A percentile compares a stretch with the other conserved stretches of the same genome.
phyloP scores from a whole-genome alignment of 768 basidiomycete genomes.

The Mycena albidolilacea region DNA sequence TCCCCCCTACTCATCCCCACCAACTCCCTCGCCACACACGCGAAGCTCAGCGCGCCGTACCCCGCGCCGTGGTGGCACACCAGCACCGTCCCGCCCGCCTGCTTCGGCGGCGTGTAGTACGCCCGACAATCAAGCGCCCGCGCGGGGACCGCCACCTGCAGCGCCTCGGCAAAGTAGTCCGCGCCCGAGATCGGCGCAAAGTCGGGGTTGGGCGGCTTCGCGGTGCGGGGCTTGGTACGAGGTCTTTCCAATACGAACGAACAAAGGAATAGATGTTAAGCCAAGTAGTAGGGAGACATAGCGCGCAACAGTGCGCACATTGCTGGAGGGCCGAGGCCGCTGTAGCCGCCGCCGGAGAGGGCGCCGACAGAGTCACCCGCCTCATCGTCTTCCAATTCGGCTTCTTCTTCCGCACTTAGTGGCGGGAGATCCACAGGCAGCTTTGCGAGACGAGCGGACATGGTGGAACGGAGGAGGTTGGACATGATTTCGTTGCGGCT shows the following conservation, averaged over 20 bases:
- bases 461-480: constrained; percentile 80
- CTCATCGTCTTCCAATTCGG: constrained; percentile 61
- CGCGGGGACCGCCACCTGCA: constrained; percentile 78
- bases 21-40: constrained; percentile 90
- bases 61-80: constrained; percentile 98
- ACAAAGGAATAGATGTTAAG: not conserved
- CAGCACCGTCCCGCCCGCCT: constrained; percentile 72
- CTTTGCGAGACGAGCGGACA: constrained; percentile 82
- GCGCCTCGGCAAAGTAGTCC: constrained; percentile 83
- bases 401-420: constrained; percentile 46
- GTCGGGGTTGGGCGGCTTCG: constrained; percentile 67
- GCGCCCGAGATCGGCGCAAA: constrained; percentile 85
- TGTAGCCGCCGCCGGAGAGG: constrained; percentile 69
- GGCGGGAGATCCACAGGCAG: constrained; percentile 71
- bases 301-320: constrained; percentile 58
- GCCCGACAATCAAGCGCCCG: constrained; percentile 79
- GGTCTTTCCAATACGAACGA: not conserved
- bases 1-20: constrained; percentile 71
- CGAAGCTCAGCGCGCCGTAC: constrained; percentile 91
- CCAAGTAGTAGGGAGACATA: not conserved
- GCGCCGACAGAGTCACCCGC: constrained; percentile 71
- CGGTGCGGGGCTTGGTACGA: constrained; percentile 46
- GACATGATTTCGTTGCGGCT: constrained; percentile 62
- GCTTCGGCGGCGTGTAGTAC: constrained; percentile 83
- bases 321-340: constrained; percentile 73